A percentile compares a stretch with the other conserved stretches of the same genome.
Evolutionary conservation across 495 filamentous ascomycete species (phyloP).

Genomic region (Aspergillus nidulans): DNA sequence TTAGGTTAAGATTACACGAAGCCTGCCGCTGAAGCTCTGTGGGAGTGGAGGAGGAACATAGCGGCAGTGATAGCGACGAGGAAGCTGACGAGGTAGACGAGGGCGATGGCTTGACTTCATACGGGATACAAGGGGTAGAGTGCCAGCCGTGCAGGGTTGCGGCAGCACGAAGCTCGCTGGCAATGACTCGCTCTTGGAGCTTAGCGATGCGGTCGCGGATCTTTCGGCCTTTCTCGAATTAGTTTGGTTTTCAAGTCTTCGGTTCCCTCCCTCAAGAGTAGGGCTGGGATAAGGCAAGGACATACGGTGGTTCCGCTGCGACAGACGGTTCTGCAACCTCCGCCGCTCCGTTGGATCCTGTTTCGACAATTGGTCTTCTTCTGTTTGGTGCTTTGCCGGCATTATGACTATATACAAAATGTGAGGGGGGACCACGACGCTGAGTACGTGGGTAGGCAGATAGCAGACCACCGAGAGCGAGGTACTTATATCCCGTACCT

Average conservation of each 20-base stretch:
- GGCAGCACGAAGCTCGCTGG: conserved; percentile 35
- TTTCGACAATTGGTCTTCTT: background rate
- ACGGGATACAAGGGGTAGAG: conserved; percentile 4
- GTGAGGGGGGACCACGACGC: no score
- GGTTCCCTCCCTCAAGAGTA: no score
- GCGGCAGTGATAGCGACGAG: background rate
- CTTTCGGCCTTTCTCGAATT: conserved; percentile 27
- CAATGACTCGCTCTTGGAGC: conserved; percentile 41
- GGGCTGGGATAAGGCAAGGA: background rate
- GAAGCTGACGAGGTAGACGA: conserved; percentile 9
- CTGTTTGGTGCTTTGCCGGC: background rate
- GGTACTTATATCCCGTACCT: conserved; percentile 1
- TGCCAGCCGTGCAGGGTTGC: conserved; percentile 32
- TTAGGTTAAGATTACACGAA: background rate
- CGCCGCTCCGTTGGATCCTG: conserved; percentile 17
- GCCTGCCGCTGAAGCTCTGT: background rate
- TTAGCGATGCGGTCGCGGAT: conserved; percentile 41
- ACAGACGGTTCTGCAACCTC: conserved; percentile 33
- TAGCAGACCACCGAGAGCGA: background rate
- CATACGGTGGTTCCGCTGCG: conserved; percentile 36
- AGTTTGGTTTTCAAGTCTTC: background rate
- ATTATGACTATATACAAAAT: conserved; percentile 1
- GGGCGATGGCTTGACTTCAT: conserved; percentile 11
- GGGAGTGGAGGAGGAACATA: background rate
- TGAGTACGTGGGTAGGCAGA: background rate